phyloP scores from a whole-genome alignment of 2,329 filamentous ascomycete species.

The Alternaria gaisen region DNA sequence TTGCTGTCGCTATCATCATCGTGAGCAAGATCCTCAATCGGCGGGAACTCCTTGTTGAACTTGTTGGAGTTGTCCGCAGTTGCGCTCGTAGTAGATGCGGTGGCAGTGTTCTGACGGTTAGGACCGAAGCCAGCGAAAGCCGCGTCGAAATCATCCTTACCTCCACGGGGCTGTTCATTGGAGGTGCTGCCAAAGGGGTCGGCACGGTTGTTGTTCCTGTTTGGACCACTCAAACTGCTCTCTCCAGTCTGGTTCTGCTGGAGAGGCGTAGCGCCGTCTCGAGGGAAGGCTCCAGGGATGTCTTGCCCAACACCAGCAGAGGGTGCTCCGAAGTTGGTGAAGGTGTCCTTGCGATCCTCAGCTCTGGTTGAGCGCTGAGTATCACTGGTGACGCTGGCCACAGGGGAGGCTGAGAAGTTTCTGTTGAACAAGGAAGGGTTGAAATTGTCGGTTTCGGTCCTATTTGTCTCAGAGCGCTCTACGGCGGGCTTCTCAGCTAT shows the following conservation, averaged over 20 bases:
- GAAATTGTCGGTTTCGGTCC: slow-evolving; percentile 49
- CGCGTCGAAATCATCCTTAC: slow-evolving; percentile 84
- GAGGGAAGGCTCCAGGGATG: slow-evolving; percentile 61
- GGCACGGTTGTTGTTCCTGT: slow-evolving; percentile 52
- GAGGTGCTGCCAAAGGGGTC: slow-evolving; percentile 53
- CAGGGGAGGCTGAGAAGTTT: slow-evolving; percentile 51
- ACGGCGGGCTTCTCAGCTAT: slow-evolving; percentile 59
- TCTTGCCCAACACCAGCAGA: slow-evolving; percentile 36
- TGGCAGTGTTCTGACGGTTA: slow-evolving; percentile 60
- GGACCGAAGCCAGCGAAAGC: slow-evolving; percentile 79
- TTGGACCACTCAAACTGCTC: slow-evolving; percentile 58
- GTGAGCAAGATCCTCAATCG: slow-evolving; percentile 84
- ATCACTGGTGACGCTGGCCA: slow-evolving; percentile 52
- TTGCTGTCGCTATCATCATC: slow-evolving; percentile 81
- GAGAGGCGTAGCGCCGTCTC: slow-evolving; percentile 53
- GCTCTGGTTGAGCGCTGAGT: slow-evolving; percentile 46
- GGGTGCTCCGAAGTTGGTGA: slow-evolving; percentile 49
- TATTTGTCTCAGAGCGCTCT: slow-evolving; percentile 47
- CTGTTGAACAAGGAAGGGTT: slow-evolving; percentile 50
- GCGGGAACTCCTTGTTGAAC: slow-evolving; percentile 86
- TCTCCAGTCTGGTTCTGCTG: slow-evolving; percentile 60
- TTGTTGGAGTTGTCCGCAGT: slow-evolving; percentile 51
- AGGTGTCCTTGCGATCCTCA: slow-evolving; percentile 53
- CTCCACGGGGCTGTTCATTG: slow-evolving; percentile 48
- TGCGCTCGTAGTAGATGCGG: slow-evolving; percentile 43